Evolutionary conservation across 1,284 basidiomycete genomes (phyloP).

Genomic region (Hemileia vastatrix): DNA sequence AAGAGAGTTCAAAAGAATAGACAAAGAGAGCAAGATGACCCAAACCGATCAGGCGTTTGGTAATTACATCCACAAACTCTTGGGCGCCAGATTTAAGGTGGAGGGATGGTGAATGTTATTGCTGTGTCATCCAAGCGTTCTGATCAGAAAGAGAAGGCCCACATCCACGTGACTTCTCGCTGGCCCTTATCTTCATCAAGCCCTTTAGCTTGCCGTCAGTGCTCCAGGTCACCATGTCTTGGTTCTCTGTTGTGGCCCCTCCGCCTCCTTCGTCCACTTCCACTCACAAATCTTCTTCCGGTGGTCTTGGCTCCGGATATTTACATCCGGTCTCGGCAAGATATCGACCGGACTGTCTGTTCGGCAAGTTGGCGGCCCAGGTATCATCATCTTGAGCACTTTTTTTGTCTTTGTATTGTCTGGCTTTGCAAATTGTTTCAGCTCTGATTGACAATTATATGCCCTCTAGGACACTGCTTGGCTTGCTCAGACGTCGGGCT

Average conservation of each 20-base stretch:
- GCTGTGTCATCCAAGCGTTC: no score
- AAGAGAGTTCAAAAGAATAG: no score
- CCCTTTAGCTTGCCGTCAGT: no score
- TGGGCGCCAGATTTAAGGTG: no score
- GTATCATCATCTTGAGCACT: background rate
- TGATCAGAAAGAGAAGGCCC: no score
- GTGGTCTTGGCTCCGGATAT: background rate
- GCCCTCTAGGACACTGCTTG: constrained; percentile 59
- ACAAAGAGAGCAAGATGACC: no score
- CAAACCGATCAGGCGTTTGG: no score
- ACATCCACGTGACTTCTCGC: no score
- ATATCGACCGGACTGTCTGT: constrained; percentile 1
- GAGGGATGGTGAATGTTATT: no score
- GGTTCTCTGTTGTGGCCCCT: constrained; percentile 20
- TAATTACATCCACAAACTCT: no score
- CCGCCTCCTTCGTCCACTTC: background rate
- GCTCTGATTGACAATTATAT: constrained; percentile 14
- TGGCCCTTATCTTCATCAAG: no score
- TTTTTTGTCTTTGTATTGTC: background rate
- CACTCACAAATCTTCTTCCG: background rate
- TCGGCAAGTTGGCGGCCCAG: constrained; percentile 9
- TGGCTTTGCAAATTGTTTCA: constrained; percentile 17
- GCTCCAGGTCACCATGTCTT: constrained; percentile 20
- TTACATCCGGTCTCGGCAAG: constrained; percentile 23
- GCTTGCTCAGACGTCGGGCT: constrained; percentile 66